phyloP scores from a whole-genome alignment of 306 rosid genomes.

The Quercus berberidifolia region DNA sequence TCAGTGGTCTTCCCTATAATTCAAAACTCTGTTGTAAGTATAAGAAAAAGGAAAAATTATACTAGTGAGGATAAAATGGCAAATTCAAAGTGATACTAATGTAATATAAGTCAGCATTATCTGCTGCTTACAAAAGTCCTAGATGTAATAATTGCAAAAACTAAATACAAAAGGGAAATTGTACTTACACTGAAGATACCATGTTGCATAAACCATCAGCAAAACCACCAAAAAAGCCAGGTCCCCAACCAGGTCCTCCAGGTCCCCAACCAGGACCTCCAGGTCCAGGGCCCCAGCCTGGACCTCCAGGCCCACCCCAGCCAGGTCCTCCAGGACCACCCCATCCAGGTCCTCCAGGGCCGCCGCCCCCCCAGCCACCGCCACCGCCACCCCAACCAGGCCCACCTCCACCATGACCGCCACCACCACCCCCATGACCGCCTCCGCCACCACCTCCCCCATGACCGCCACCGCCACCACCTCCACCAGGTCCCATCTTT shows the following conservation, averaged over 20 bases:
- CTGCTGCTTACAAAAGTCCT: too few species aligned
- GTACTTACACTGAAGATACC: constrained; percentile 56
- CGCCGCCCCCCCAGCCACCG: background rate
- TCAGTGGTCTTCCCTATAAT: too few species aligned
- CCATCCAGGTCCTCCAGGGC: constrained; percentile 6
- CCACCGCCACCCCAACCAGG: background rate
- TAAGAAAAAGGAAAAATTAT: too few species aligned
- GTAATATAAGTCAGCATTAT: too few species aligned
- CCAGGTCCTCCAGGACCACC: constrained; percentile 34
- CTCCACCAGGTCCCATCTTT: constrained; percentile 53
- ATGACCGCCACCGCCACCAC: background rate
- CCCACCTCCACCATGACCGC: background rate
- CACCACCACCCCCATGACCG: constrained; percentile 4
- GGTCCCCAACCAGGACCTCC: too few species aligned
- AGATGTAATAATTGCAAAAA: too few species aligned
- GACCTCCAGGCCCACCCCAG: background rate
- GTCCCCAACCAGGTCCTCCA: constrained; percentile 36
- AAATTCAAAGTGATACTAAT: too few species aligned
- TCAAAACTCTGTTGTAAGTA: too few species aligned
- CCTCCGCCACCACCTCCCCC: constrained; percentile 3
- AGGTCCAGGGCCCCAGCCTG: background rate
- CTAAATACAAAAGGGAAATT: too few species aligned
- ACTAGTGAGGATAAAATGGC: too few species aligned
- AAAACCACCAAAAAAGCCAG: constrained; percentile 59
- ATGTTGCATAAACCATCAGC: constrained; percentile 51